A percentile compares a stretch with the other conserved stretches of the same genome.
Conservation (phyloP, 129 eudicot genomes). For the Kitagawia praeruptora region DNA sequence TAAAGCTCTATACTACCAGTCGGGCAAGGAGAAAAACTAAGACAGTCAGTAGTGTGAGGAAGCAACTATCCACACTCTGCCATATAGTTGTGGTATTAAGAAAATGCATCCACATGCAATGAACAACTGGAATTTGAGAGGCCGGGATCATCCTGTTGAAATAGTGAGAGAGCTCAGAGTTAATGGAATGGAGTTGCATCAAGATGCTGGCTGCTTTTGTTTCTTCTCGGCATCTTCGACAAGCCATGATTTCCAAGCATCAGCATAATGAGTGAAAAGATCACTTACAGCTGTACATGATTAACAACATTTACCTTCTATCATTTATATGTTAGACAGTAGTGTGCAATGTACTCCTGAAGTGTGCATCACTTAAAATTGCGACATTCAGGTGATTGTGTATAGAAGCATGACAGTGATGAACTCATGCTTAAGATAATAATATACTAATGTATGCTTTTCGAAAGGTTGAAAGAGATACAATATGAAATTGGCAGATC, state of each 20-base stretch:
- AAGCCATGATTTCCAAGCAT: constrained; percentile 62
- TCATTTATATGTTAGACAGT: constrained; percentile 16
- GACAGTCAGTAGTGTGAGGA: background rate
- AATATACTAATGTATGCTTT: background rate
- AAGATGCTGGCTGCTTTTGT: constrained; percentile 24
- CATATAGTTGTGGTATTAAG: constrained; percentile 6
- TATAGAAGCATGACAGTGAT: background rate
- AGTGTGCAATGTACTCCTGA: background rate
- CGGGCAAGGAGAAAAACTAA: background rate
- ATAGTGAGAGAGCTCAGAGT: background rate
- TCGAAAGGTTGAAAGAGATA: background rate
- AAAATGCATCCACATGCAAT: background rate
- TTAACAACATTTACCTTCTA: constrained; percentile 17
- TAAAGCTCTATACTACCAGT: background rate
- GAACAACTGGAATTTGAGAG: background rate
- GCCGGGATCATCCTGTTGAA: background rate
- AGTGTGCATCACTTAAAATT: background rate
- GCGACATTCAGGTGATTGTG: background rate
- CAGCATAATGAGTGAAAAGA: constrained; percentile 50
- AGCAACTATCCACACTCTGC: background rate
- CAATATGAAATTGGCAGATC: background rate
- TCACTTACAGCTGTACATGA: constrained; percentile 36
- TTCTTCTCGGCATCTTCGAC: constrained; percentile 46
- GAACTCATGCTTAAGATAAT: background rate
- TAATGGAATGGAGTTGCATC: constrained; percentile 12